Evolutionary conservation across 2,329 filamentous ascomycete species (phyloP), one percentile per base, ranked within the genome.

Genomic region (Lasiodiplodia gonubiensis): DNA sequence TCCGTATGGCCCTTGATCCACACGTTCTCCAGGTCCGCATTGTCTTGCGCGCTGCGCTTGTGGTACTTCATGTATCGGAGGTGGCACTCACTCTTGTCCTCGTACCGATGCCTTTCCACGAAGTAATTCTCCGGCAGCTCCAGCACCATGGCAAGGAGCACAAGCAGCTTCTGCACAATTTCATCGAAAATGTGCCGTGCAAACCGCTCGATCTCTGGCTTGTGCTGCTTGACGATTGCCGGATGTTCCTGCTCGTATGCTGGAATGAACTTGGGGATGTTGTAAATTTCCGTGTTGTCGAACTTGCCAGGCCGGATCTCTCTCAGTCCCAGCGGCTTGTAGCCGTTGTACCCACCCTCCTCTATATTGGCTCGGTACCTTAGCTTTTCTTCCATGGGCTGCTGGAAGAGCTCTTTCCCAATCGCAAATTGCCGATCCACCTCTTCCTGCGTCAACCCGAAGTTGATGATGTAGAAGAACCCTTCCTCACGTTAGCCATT

Each of bases 401-500:
- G 78, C 4, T 83, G 74, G 71, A 89, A 89, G 68, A 89, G 83
- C 37, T 85, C 80, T 67, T 86, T 86, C 1, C 84, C 87, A 2
- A 90, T 82, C 14, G 87, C 85, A 69, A 89, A 89, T 70, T 90
- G 87, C 4, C 81, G 80, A 69, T 89, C 83, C 2, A 90, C 82
- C 72, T 88, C 80, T 59, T 88, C 86, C 73, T 89, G 86, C 0
- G 77, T 79, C 16, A 90, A 80, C 25, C 87, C 87, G 69, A 86
- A 89, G 75, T 76, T 88, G 68, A 84, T 85, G 27, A 89, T 83
- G 69, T 89, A 89, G 77, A 89, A 89, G 77, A 89, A 87, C 2
- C 59, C 59, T 63, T 3, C n/a, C 7, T 10, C 10, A 16, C 11
- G 12, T 63, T 11, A 63, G 59, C 46, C 37, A 25, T 18, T 16